These are phyloP conservation scores for Ceriops decandra DNA, from an alignment of 345 rosid species.

Conservation along the genomic window DNA sequence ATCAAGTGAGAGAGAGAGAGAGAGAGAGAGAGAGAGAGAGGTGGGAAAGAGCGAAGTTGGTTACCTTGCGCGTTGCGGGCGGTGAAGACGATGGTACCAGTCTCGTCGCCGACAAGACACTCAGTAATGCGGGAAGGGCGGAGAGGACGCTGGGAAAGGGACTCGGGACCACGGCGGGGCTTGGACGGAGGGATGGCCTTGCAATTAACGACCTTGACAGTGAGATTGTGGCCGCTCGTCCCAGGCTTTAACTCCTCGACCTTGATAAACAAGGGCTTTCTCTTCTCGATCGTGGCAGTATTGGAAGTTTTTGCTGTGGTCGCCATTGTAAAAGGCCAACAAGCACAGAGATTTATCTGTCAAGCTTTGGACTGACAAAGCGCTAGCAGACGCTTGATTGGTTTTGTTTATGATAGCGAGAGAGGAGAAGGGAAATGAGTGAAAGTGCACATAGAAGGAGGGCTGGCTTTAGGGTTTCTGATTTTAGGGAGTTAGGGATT, in stretches of 20 bases:
- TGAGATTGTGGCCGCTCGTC: conserved; percentile 53
- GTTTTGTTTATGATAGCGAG: neutral
- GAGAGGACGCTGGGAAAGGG: conserved; percentile 41
- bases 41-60: neutral
- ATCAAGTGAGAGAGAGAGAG: neutral
- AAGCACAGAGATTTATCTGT: neutral
- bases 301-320: conserved; percentile 14
- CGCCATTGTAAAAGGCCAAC: conserved; percentile 10
- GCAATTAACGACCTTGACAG: conserved; percentile 45
- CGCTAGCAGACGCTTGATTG: neutral
- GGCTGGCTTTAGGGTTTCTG: conserved; percentile 14
- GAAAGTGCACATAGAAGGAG: neutral
- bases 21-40: neutral
- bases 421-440: neutral
- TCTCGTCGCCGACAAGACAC: conserved; percentile 75
- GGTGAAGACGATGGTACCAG: conserved; percentile 75
- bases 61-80: conserved; percentile 87
- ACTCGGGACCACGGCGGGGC: conserved; percentile 42
- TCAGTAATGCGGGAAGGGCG: conserved; percentile 66
- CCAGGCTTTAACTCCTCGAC: conserved; percentile 59
- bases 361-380: no score
- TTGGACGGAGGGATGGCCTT: conserved; percentile 35
- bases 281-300: conserved; percentile 29
- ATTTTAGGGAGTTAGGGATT: conserved; percentile 2
- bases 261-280: conserved; percentile 52